A percentile compares a stretch with the other conserved stretches of the same genome.
phyloP scores from a whole-genome alignment of 108 stramenopile genomes.

The Ochromonas danica region DNA sequence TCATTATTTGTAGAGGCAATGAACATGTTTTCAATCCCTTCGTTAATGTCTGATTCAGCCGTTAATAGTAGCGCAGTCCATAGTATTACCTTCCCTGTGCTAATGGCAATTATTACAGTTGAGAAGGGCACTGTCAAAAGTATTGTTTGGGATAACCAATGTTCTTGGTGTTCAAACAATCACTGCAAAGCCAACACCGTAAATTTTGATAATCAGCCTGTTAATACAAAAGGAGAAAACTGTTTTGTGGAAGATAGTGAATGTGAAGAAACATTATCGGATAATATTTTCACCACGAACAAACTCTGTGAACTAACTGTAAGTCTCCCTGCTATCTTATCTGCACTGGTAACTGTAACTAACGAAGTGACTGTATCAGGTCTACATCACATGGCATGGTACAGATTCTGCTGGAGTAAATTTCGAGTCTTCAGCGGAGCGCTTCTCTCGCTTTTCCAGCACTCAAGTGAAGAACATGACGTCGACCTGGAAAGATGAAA shows the following conservation, averaged over 20 bases:
- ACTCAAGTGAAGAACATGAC: constrained; percentile 7
- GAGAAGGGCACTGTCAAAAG: constrained; percentile 10
- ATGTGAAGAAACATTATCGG: not conserved
- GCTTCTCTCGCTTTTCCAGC: not conserved
- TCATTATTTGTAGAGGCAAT: too few relatives aligned
- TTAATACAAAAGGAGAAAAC: not conserved
- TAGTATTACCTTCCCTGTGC: not conserved
- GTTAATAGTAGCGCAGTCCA: not conserved
- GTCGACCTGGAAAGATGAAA: not conserved
- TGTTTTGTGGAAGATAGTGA: not conserved
- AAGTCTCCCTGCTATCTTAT: too few relatives aligned
- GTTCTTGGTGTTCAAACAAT: not conserved
- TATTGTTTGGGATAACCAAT: constrained; percentile 9
- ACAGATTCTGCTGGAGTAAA: not conserved
- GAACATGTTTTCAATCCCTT: too few relatives aligned
- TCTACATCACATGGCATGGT: not conserved
- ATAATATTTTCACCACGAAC: not conserved
- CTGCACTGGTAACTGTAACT: too few relatives aligned
- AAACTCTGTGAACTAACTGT: constrained; percentile 6
- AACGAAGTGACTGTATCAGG: not conserved
- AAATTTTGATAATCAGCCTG: not conserved
- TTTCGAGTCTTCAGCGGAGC: not conserved
- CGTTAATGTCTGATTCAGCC: too few relatives aligned
- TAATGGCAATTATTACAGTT: not conserved
- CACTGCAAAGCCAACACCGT: not conserved